phyloP scores from a whole-genome alignment of 768 basidiomycete genomes.

The Rickenella mellea region DNA sequence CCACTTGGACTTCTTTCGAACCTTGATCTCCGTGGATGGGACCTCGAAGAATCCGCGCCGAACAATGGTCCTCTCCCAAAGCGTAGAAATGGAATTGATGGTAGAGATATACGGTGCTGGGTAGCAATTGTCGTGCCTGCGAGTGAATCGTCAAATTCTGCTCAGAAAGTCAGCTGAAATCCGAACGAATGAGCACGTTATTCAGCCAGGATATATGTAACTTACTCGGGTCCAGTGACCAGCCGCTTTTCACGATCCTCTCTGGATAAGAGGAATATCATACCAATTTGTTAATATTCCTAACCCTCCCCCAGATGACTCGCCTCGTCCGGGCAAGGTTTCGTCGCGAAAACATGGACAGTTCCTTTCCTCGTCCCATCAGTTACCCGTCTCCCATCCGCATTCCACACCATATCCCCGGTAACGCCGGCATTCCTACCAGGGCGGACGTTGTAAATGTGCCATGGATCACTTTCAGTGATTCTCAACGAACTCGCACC shows the following conservation, averaged over 20 bases:
- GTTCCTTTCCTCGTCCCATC: conserved; percentile 56
- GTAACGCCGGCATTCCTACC: conserved; percentile 63
- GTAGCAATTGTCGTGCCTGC: conserved; percentile 45
- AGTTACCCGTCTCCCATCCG: conserved; percentile 60
- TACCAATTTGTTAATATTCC: conserved; percentile 42
- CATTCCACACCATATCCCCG: conserved; percentile 41
- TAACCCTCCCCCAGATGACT: conserved; percentile 54
- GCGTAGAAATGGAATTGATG: conserved; percentile 80
- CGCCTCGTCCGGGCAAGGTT: conserved; percentile 57
- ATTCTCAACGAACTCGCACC: no score
- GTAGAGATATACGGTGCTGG: conserved; percentile 70
- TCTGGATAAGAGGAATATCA: conserved; percentile 14
- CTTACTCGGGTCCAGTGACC: conserved; percentile 26
- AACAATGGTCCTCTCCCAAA: conserved; percentile 68
- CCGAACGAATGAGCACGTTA: conserved; percentile 2
- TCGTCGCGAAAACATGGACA: conserved; percentile 64
- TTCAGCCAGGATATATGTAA: not conserved
- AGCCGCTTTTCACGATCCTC: no score
- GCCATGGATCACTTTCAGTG: conserved; percentile 28
- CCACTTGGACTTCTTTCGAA: conserved; percentile 66
- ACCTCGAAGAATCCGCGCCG: conserved; percentile 54
- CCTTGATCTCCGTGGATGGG: conserved; percentile 50
- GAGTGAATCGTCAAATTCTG: conserved; percentile 78
- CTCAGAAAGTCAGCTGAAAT: conserved; percentile 54
- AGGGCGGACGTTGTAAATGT: conserved; percentile 61